Conservation (phyloP, 805 yeast species). For the Lipomyces orientalis region DNA sequence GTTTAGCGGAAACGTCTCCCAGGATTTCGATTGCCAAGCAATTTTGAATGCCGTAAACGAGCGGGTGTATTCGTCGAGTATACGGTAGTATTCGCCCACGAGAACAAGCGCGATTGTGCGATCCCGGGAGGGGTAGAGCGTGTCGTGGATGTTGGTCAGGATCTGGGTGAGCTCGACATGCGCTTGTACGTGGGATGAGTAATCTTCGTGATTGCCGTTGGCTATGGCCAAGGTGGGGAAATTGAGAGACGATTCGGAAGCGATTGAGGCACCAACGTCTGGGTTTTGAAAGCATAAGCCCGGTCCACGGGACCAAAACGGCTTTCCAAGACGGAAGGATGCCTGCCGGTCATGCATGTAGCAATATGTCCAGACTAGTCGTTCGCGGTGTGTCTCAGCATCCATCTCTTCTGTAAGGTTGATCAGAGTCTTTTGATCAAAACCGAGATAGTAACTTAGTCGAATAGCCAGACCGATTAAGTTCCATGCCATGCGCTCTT, state of each 20-base stretch:
- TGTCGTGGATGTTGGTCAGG: conserved; percentile 39
- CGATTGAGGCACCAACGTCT: conserved; percentile 21
- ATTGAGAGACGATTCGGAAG: conserved; percentile 27
- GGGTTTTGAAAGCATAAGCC: conserved; percentile 38
- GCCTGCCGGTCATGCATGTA: conserved; percentile 40
- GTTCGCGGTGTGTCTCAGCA: conserved; percentile 34
- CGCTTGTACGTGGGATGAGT: conserved; percentile 36
- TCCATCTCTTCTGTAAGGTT: conserved; percentile 27
- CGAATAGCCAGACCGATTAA: conserved; percentile 39
- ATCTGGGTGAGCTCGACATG: conserved; percentile 40
- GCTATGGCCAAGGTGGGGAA: conserved; percentile 37
- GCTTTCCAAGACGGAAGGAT: conserved; percentile 39
- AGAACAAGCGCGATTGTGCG: conserved; percentile 38
- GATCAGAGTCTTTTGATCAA: conserved; percentile 39
- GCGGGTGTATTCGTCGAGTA: conserved; percentile 39
- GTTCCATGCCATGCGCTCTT: conserved; percentile 39
- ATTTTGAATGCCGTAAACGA: conserved; percentile 36
- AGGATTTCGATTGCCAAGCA: conserved; percentile 35
- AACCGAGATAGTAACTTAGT: conserved; percentile 37
- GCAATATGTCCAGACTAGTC: conserved; percentile 40
- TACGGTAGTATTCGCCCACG: conserved; percentile 38
- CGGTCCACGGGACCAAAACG: conserved; percentile 41
- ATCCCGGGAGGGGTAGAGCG: conserved; percentile 38
- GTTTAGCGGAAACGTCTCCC: conserved; percentile 37
- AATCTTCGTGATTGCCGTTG: conserved; percentile 29